Base-by-base conservation (phyloP, 495 filamentous ascomycete species). In the Penicillium longicatenatum region DNA sequence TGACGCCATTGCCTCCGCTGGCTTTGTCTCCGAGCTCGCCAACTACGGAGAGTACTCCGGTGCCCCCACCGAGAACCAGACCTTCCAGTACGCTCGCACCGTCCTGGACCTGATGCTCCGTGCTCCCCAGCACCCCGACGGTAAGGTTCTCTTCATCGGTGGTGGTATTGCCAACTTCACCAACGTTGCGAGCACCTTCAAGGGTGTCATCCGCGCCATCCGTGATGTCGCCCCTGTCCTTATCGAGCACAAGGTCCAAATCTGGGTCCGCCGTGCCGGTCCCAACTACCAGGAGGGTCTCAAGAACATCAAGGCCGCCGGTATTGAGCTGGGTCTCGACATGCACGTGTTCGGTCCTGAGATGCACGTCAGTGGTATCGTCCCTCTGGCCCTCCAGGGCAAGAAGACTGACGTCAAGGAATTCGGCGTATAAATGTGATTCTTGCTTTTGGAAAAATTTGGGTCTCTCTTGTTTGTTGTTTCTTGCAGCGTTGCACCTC, bases 111-210 rank as follows among this genome's bases (percentile, higher is more conserved):
- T 99, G 57, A 97, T 99, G 94, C 89, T 99, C 54, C 90, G 95
- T 61, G 88, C 93, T 35, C 93, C 95, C 49, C 79, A 82, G 60
- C 82, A 85, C 76, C 84, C 89, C 50, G 88, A 97, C 65, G 94
- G 95, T 80, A 97, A 97, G 86, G 89, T 98, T 55, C 86, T 99
- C 61, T 98, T 99, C 84, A 97, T 99, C 65, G 94, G 94, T 75
- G 94, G 94, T 80, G 94, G 94, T 84, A 99, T 99, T 86, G 94
- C 94, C 82, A 99, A 99, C 88, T 99, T 99, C 83, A 99, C 94
- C 78, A 90, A 87, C 70, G 84, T 99, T 46, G 94, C 95, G 50
- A 92, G 87, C 62, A 99, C 94, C 49, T 99, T 99, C 89, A 99
- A 99, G 83, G 94, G 94, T 80, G 93, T 99, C 72, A 99, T 99